Conservation (phyloP, 805 yeast species). For the Yarrowia porcina region DNA sequence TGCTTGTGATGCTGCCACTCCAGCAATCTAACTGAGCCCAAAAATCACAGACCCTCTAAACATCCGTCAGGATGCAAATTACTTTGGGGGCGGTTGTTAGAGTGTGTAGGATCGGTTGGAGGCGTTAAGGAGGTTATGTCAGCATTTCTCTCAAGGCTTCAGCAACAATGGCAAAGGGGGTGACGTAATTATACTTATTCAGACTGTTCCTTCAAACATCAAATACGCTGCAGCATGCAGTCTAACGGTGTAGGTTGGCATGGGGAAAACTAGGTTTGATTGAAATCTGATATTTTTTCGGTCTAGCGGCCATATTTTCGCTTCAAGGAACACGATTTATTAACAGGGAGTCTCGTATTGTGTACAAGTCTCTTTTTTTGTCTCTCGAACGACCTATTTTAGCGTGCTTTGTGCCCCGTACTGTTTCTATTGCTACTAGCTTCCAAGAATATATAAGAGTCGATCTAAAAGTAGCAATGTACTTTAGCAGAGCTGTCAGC, state of each 20-base stretch:
- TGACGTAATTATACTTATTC: background rate
- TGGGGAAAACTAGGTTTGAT: background rate
- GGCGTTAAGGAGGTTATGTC: too few relatives aligned
- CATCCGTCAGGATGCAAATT: too few relatives aligned
- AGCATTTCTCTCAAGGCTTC: background rate
- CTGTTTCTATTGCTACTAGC: background rate
- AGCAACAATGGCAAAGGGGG: background rate
- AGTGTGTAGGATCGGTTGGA: too few relatives aligned
- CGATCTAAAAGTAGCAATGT: slow-evolving; percentile 16
- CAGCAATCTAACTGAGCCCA: background rate
- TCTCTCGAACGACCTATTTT: background rate
- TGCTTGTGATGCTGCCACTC: background rate
- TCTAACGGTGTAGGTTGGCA: background rate
- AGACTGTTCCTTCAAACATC: background rate
- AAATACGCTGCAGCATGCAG: background rate
- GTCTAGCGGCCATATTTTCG: background rate
- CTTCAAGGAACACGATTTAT: background rate
- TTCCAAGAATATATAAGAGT: background rate
- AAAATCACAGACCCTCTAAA: too few relatives aligned
- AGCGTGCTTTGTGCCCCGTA: background rate
- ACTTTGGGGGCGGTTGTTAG: too few relatives aligned
- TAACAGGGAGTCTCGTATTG: background rate
- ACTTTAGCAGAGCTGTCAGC: background rate
- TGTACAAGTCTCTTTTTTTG: background rate
- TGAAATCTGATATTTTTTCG: background rate